phyloP scores from a whole-genome alignment of 495 filamentous ascomycete genomes.

The Letharia columbiana region DNA sequence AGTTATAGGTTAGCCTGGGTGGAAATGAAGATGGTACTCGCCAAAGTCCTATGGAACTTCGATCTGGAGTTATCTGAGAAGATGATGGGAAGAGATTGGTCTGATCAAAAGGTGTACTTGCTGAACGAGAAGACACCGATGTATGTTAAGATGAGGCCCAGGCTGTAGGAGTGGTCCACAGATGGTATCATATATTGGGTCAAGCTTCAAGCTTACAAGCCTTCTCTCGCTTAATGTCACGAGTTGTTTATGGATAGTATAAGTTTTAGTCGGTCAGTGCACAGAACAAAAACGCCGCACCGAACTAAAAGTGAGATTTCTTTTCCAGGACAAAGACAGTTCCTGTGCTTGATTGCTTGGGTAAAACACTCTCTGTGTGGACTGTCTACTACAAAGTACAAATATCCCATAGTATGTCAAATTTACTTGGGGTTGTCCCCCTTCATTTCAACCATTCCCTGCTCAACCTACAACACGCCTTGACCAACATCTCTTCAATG shows the following conservation, averaged over 20 bases:
- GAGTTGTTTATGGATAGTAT: neutral
- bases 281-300: neutral
- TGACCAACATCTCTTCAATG: neutral
- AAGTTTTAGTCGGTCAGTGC: neutral
- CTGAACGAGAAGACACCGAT: constrained; percentile 31
- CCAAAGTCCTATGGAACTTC: constrained; percentile 40
- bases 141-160: constrained; percentile 26
- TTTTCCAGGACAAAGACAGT: no score
- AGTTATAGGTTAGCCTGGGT: constrained; percentile 34
- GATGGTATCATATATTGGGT: neutral
- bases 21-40: constrained; percentile 38
- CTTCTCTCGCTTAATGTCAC: neutral
- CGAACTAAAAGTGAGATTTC: neutral
- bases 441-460: neutral
- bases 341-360: neutral
- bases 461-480: neutral
- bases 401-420: no score
- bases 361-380: neutral
- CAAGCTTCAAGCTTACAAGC: neutral
- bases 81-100: constrained; percentile 27
- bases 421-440: neutral
- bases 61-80: constrained; percentile 34
- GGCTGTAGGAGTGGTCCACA: neutral
- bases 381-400: no score
- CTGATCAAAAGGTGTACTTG: constrained; percentile 31